phyloP scores from a whole-genome alignment of 1,284 basidiomycete genomes.

The Heterobasidion occidentale region DNA sequence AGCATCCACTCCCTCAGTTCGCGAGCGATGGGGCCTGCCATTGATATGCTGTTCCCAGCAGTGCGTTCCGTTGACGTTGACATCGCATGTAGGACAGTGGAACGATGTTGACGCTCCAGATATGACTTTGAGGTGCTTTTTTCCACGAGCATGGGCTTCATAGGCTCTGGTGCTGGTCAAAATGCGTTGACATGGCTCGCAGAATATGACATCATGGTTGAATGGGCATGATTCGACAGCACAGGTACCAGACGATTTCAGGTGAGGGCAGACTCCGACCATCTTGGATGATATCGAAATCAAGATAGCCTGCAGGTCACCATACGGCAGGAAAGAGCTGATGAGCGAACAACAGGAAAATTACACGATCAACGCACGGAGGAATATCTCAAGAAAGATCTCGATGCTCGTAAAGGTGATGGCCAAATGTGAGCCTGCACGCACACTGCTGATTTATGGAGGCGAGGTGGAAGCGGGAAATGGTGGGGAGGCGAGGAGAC shows the following conservation, averaged over 20 bases:
- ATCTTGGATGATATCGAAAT: too few species aligned
- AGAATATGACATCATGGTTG: conserved; percentile 28
- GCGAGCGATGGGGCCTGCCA: conserved; percentile 17
- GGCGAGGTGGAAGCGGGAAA: too few species aligned
- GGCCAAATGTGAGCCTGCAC: too few species aligned
- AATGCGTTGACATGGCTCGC: conserved; percentile 29
- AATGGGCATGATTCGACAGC: conserved; percentile 19
- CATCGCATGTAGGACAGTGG: conserved; percentile 24
- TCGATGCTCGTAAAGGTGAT: too few species aligned
- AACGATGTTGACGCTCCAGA: conserved; percentile 7
- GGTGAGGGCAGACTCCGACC: conserved; percentile 20
- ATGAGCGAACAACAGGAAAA: too few species aligned
- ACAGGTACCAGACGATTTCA: conserved; percentile 28
- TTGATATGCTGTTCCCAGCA: conserved; percentile 24
- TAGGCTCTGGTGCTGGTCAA: conserved; percentile 18
- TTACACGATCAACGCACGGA: too few species aligned
- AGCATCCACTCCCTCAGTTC: conserved; percentile 14
- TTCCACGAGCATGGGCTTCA: conserved; percentile 18
- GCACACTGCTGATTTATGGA: too few species aligned
- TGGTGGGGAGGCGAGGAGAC: too few species aligned
- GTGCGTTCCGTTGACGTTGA: conserved; percentile 15
- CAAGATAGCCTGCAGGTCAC: too few species aligned
- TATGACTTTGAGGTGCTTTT: conserved; percentile 11
- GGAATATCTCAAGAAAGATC: too few species aligned
- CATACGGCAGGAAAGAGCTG: too few species aligned